phyloP scores from a whole-genome alignment of 2,329 filamentous ascomycete species.

The Alternaria viburni region DNA sequence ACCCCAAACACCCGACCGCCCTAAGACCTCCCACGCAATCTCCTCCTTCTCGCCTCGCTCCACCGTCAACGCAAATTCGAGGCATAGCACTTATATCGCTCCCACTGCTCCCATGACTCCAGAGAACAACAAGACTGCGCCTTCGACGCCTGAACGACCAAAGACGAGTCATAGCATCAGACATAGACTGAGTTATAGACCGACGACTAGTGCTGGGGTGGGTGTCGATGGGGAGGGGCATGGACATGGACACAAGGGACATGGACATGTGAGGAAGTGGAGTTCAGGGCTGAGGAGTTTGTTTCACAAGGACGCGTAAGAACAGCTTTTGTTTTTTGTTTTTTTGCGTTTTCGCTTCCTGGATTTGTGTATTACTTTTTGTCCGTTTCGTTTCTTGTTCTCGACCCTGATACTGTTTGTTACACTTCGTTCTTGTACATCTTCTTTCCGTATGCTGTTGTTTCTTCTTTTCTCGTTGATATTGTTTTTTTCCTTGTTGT shows the following conservation, averaged over 20 bases:
- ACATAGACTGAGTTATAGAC: conserved; percentile 5
- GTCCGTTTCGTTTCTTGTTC: no score
- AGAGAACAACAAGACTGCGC: not conserved
- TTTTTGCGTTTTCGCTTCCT: not conserved
- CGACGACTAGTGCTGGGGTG: conserved; percentile 4
- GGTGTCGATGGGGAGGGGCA: not conserved
- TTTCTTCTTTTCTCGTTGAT: no score
- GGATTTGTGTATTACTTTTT: no score
- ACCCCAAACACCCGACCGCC: conserved; percentile 10
- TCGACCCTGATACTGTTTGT: no score
- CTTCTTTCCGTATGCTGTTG: no score
- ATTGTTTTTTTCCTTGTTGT: no score
- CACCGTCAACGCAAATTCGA: not conserved
- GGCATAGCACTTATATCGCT: conserved; percentile 1
- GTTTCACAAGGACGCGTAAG: conserved; percentile 14
- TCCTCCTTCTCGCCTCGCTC: conserved; percentile 3
- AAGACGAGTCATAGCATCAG: conserved; percentile 16
- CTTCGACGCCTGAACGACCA: conserved; percentile 18
- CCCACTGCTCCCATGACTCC: not conserved
- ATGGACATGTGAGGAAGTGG: conserved; percentile 27
- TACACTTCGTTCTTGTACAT: no score
- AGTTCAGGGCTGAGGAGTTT: conserved; percentile 29
- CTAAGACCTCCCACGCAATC: not conserved
- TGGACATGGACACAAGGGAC: not conserved
- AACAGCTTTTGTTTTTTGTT: not conserved